phyloP scores from a whole-genome alignment of 2,329 filamentous ascomycete species.

The Alternaria tenuissima region DNA sequence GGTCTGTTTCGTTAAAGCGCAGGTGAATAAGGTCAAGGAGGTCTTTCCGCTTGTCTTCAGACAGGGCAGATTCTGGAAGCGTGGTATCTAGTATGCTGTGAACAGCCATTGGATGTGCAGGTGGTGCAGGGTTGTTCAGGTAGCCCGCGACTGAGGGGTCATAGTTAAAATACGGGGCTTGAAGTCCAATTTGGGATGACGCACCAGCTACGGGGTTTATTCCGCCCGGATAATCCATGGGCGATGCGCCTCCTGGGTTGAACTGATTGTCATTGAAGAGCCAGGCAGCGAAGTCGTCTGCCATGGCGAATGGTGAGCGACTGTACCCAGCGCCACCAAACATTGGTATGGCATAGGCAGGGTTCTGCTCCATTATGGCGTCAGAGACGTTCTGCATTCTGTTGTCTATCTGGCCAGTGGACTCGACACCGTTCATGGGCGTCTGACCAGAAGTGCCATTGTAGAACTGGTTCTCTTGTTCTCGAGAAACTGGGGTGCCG shows the following conservation, averaged over 20 bases:
- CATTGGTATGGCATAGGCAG: constrained; percentile 76
- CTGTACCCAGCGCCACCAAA: constrained; percentile 86
- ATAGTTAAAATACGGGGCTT: constrained; percentile 60
- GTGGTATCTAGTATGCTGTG: constrained; percentile 84
- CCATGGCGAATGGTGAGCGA: constrained; percentile 86
- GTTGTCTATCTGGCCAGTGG: constrained; percentile 45
- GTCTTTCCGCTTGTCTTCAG: constrained; percentile 85
- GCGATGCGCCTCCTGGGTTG: constrained; percentile 46
- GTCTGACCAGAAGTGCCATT: constrained; percentile 47
- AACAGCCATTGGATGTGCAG: constrained; percentile 87
- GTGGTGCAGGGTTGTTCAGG: constrained; percentile 59
- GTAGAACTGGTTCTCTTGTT: constrained; percentile 48
- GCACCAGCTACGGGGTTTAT: constrained; percentile 51
- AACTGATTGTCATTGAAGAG: constrained; percentile 75
- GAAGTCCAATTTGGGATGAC: constrained; percentile 52
- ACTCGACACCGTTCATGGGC: constrained; percentile 50
- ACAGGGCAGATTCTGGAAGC: constrained; percentile 80
- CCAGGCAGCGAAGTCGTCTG: constrained; percentile 87
- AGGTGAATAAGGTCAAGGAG: constrained; percentile 82
- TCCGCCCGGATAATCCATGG: constrained; percentile 47
- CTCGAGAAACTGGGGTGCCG: constrained; percentile 48
- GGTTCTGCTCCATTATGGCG: constrained; percentile 55
- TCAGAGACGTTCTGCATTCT: constrained; percentile 49
- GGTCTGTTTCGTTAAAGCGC: constrained; percentile 81
- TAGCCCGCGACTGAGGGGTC: constrained; percentile 59